Percentiles rank a stretch among this genome's conserved stretches.
These are phyloP conservation scores for Capillidium heterosporum DNA, from an alignment of 371 early-diverging fungal species.

Conservation along the genomic window DNA sequence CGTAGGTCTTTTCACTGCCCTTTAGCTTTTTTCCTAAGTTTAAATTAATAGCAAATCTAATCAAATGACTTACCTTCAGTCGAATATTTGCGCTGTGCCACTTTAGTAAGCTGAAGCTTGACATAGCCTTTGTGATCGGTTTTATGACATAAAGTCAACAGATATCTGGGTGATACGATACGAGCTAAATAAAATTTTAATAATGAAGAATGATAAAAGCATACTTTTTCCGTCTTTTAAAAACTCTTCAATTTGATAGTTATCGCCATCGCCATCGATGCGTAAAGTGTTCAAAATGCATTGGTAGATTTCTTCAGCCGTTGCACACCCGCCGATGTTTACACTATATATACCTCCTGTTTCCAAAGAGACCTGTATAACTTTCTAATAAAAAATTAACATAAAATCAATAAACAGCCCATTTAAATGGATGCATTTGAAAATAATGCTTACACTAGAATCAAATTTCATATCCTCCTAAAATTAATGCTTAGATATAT, in stretches of 20 bases:
- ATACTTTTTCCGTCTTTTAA: background rate
- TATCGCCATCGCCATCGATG: background rate
- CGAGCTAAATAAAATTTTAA: background rate
- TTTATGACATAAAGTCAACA: slow-evolving; percentile 1
- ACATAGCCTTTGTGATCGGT: background rate
- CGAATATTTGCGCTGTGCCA: background rate
- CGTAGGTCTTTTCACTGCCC: no score
- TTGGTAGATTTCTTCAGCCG: background rate
- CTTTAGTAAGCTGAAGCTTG: background rate
- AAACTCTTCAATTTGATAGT: slow-evolving; percentile 2
- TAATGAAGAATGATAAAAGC: background rate
- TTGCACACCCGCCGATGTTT: slow-evolving; percentile 2
- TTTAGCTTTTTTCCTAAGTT: background rate
- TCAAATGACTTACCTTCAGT: background rate
- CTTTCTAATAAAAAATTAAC: background rate
- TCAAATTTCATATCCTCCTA: slow-evolving; percentile 4
- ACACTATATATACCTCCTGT: background rate
- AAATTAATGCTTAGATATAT: background rate
- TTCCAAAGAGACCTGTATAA: background rate
- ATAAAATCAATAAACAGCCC: background rate
- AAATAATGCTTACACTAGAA: background rate
- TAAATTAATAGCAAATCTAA: background rate
- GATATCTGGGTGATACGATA: background rate
- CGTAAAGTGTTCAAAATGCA: background rate
- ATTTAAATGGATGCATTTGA: background rate